Percentiles rank a stretch among this genome's conserved stretches.
Evolutionary conservation across 1,284 basidiomycete species (phyloP).

Genomic region (Neonothopanus nambi): DNA sequence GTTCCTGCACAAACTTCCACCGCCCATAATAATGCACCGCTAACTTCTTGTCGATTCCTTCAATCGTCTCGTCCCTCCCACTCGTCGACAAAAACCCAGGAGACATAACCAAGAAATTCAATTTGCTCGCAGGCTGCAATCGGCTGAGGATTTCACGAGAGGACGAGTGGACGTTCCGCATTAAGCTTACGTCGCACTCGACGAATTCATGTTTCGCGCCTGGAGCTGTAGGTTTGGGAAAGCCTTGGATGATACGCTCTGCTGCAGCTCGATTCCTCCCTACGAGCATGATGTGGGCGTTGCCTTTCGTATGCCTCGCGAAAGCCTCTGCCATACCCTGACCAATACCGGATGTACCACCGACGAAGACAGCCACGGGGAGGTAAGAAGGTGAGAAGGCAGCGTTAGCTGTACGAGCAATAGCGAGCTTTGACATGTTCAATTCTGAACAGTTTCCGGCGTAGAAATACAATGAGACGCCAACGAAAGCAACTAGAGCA

Average conservation of each 20-base stretch:
- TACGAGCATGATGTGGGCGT: no score
- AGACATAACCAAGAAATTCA: conserved; percentile 46
- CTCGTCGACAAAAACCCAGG: conserved; percentile 36
- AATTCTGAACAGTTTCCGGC: no score
- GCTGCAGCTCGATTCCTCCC: conserved; percentile 35
- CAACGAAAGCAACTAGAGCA: no score
- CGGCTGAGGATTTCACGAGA: conserved; percentile 22
- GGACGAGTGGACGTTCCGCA: conserved; percentile 27
- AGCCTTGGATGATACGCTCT: conserved; percentile 34
- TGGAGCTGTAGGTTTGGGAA: conserved; percentile 25
- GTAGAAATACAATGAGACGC: no score
- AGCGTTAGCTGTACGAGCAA: conserved; percentile 16
- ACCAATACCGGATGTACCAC: conserved; percentile 40
- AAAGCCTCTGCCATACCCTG: conserved; percentile 32
- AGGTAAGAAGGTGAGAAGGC: conserved; percentile 16
- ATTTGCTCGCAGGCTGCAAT: conserved; percentile 18
- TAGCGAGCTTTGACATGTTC: not conserved
- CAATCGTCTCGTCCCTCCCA: conserved; percentile 44
- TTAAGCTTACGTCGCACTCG: conserved; percentile 31
- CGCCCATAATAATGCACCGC: conserved; percentile 44
- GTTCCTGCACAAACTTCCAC: conserved; percentile 27
- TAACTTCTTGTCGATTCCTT: conserved; percentile 49
- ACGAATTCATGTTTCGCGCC: conserved; percentile 24
- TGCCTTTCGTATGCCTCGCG: conserved; percentile 30
- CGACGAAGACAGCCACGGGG: conserved; percentile 38